A percentile compares a stretch with the other conserved stretches of the same genome.
phyloP scores from a whole-genome alignment of 2,329 filamentous ascomycete genomes.

The Apiospora marii region DNA sequence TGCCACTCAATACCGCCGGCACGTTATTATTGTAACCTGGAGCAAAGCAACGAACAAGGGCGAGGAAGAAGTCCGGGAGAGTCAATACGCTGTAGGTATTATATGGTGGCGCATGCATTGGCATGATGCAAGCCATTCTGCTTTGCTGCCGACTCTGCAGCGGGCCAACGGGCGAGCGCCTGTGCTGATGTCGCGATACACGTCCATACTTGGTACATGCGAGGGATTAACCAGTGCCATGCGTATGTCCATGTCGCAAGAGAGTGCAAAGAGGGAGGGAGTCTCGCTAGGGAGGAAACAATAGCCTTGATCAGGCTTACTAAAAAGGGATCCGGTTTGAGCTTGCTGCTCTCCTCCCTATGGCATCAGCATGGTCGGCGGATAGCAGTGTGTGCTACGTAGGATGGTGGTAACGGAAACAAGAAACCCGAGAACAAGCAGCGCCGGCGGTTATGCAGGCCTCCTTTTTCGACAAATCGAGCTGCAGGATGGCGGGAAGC shows the following conservation, averaged over 20 bases:
- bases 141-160: conserved; percentile 7
- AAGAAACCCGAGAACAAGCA: background rate
- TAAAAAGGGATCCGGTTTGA: background rate
- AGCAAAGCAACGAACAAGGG: background rate
- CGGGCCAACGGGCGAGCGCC: background rate
- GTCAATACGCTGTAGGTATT: background rate
- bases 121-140: conserved; percentile 15
- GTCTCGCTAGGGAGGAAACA: background rate
- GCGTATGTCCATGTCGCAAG: background rate
- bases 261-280: background rate
- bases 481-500: background rate
- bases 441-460: background rate
- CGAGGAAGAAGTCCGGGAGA: background rate
- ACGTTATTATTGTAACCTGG: no score
- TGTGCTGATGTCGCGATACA: background rate
- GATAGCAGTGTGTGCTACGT: background rate
- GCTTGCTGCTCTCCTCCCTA: background rate
- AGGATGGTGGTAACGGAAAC: background rate
- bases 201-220: background rate
- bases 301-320: background rate
- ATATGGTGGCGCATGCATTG: background rate
- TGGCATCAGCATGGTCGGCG: background rate
- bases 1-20: no score
- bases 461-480: background rate
- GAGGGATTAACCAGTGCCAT: background rate